Conservation (phyloP, 805 yeast genomes). For the Dipodascus geniculatus region DNA sequence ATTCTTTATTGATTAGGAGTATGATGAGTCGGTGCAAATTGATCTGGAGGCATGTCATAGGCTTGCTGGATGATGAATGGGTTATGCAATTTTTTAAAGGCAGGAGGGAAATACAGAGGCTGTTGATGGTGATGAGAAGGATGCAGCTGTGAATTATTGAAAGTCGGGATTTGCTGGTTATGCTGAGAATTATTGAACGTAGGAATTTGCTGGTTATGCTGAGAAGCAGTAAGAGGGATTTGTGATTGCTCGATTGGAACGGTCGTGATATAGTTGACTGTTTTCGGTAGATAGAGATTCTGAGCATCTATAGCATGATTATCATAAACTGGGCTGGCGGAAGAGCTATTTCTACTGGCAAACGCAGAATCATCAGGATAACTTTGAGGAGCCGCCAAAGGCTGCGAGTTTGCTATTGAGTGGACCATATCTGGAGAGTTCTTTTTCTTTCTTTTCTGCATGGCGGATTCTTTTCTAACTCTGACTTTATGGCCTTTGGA, state of each 20-base stretch:
- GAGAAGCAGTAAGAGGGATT: neutral
- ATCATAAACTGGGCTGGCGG: conserved; percentile 5
- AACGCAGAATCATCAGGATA: conserved; percentile 8
- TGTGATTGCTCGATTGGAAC: neutral
- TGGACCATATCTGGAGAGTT: conserved; percentile 7
- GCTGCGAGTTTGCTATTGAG: conserved; percentile 11
- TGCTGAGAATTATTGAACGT: neutral
- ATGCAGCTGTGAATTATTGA: neutral
- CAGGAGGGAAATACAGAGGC: neutral
- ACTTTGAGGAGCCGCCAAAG: conserved; percentile 10
- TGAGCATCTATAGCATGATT: conserved; percentile 4
- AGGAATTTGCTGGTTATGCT: neutral
- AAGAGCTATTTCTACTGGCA: conserved; percentile 4
- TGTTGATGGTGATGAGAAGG: neutral
- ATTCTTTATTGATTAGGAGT: conserved; percentile 1
- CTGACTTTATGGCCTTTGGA: conserved; percentile 22
- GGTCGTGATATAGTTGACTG: conserved; percentile 9
- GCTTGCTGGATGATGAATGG: neutral
- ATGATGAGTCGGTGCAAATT: neutral
- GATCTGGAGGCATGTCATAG: neutral
- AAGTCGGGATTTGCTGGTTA: neutral
- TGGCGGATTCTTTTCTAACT: conserved; percentile 17
- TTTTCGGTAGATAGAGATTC: conserved; percentile 1
- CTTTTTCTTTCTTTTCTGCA: conserved; percentile 2
- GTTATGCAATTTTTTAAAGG: neutral